A percentile compares a stretch with the other conserved stretches of the same genome.
phyloP scores from a whole-genome alignment of 1,284 basidiomycete genomes.

The Pseudozyma thailandica region DNA sequence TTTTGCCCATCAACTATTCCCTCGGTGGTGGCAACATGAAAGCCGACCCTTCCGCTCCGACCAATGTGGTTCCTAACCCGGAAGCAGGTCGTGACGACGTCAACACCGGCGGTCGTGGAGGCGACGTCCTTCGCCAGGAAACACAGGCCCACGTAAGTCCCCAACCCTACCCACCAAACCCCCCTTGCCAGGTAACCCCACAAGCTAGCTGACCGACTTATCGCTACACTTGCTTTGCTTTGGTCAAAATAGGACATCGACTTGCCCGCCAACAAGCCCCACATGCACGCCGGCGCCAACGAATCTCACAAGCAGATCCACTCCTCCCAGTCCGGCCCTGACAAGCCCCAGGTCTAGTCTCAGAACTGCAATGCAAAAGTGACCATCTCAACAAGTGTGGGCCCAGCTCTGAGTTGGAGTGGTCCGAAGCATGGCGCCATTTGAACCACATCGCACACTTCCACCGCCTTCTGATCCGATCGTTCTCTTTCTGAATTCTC shows the following conservation, averaged over 20 bases:
- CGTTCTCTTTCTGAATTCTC: too few relatives aligned
- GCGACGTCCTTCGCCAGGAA: conserved; percentile 23
- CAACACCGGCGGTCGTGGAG: conserved; percentile 40
- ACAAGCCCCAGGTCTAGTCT: conserved; percentile 31
- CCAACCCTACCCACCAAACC: neutral
- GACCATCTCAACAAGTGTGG: neutral
- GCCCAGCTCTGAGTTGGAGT: too few relatives aligned
- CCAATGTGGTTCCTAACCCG: conserved; percentile 23
- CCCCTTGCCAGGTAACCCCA: too few relatives aligned
- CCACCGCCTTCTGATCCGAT: too few relatives aligned
- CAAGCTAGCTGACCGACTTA: neutral
- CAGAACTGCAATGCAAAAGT: neutral
- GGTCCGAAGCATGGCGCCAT: too few relatives aligned
- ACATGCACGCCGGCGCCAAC: conserved; percentile 32
- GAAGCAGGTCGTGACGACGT: conserved; percentile 30
- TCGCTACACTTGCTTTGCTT: neutral
- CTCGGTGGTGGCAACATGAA: conserved; percentile 32
- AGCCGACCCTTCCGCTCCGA: conserved; percentile 31
- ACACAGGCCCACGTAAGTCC: conserved; percentile 29
- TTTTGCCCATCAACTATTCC: conserved; percentile 40
- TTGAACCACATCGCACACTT: too few relatives aligned
- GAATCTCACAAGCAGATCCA: conserved; percentile 31
- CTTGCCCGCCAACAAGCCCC: conserved; percentile 30
- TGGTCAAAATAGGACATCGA: conserved; percentile 29
- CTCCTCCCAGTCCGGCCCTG: conserved; percentile 26